Conservation (phyloP, 2,329 filamentous ascomycete genomes). For the Emmonsiellopsis sp. region DNA sequence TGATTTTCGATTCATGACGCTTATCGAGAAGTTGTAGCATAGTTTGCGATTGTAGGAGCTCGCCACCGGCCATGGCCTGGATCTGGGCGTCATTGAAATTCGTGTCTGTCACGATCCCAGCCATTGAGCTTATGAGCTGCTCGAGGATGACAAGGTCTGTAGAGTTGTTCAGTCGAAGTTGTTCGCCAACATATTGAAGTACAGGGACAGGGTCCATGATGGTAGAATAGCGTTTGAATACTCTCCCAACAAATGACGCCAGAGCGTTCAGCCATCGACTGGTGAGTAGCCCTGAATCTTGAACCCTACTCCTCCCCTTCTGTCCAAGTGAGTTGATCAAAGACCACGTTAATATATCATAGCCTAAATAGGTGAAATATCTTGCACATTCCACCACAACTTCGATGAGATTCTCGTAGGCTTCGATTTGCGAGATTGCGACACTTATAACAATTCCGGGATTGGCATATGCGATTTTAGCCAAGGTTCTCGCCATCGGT, state of each 20-base stretch:
- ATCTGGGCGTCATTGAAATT: constrained; percentile 86
- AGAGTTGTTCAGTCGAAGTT: constrained; percentile 71
- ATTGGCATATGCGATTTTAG: constrained; percentile 84
- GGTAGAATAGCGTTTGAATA: constrained; percentile 70
- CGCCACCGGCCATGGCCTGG: constrained; percentile 77
- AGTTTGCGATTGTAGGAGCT: constrained; percentile 67
- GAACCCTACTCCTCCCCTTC: constrained; percentile 48
- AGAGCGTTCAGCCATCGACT: constrained; percentile 88
- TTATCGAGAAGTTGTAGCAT: constrained; percentile 72
- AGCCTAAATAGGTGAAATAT: constrained; percentile 86
- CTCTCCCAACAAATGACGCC: constrained; percentile 80
- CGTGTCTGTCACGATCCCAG: constrained; percentile 75
- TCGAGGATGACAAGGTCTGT: constrained; percentile 87
- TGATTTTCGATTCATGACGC: constrained; percentile 63
- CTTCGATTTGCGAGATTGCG: constrained; percentile 81
- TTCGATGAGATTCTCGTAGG: constrained; percentile 89
- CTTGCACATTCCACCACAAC: constrained; percentile 89
- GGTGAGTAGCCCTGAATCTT: constrained; percentile 62
- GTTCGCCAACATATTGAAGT: constrained; percentile 78
- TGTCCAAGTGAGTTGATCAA: constrained; percentile 63
- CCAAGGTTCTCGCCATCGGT: constrained; percentile 76
- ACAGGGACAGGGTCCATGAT: constrained; percentile 77
- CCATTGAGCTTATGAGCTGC: constrained; percentile 86
- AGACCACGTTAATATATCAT: constrained; percentile 89
- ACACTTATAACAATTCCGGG: constrained; percentile 87